These are phyloP conservation scores for Fusarium circinatum DNA, from an alignment of 2,329 filamentous ascomycete species.

Conservation along the genomic window DNA sequence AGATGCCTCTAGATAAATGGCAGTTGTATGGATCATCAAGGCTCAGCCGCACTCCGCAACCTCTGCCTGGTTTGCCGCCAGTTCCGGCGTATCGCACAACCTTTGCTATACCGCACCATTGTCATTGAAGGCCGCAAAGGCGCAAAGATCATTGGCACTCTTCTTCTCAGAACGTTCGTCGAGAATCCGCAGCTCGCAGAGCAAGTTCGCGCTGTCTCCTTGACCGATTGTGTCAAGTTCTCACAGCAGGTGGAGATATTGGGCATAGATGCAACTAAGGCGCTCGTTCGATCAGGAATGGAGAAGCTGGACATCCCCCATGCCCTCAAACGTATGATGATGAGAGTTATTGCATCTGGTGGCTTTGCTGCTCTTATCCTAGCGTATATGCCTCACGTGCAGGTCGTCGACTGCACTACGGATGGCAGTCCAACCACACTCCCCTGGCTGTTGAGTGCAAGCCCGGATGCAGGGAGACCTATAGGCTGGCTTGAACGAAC, in stretches of 20 bases:
- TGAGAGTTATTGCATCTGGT: rapidly evolving
- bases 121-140: neutral
- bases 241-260: neutral
- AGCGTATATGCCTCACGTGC: neutral
- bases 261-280: rapidly evolving
- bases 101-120: neutral
- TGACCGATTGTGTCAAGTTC: neutral
- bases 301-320: neutral
- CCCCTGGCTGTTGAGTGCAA: neutral
- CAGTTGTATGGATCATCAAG: neutral
- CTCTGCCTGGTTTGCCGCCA: slow-evolving; percentile 14
- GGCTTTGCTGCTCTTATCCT: neutral
- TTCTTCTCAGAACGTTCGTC: neutral
- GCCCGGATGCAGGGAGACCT: neutral
- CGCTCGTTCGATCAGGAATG: neutral
- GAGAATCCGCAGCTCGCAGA: neutral
- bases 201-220: neutral
- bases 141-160: neutral
- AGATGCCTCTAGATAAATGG: neutral
- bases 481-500: rapidly evolving
- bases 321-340: neutral
- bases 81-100: slow-evolving; percentile 7
- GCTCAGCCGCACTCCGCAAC: neutral
- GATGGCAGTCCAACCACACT: rapidly evolving
- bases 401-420: neutral